Evolutionary conservation across 2,329 filamentous ascomycete species (phyloP).

Genomic region (Aquanectria penicillioides): DNA sequence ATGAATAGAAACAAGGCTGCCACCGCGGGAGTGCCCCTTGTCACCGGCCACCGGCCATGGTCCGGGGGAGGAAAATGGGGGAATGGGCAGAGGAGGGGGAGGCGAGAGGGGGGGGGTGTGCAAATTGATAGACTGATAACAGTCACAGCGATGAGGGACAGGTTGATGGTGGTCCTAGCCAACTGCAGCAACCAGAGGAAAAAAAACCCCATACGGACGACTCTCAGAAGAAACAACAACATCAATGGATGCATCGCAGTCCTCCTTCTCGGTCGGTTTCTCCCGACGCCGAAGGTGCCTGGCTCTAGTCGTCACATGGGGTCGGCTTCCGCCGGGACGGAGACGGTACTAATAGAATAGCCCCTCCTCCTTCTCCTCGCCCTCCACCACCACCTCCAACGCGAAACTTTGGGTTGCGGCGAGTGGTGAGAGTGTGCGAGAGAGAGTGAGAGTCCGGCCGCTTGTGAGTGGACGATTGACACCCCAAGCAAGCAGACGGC

Average conservation of each 20-base stretch:
- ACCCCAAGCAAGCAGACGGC: no score
- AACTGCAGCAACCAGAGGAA: background rate
- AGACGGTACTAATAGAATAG: background rate
- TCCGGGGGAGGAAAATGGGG: constrained; percentile 4
- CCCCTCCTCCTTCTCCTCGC: constrained; percentile 7
- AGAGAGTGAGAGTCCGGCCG: constrained; percentile 3
- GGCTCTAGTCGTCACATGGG: constrained; percentile 8
- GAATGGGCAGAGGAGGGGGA: background rate
- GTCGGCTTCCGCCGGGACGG: constrained; percentile 15
- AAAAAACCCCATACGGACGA: no score
- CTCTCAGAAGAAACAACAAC: background rate
- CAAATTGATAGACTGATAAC: no score
- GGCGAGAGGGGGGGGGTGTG: background rate
- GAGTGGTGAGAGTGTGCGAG: background rate
- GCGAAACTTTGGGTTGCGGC: constrained; percentile 14
- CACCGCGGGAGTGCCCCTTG: constrained; percentile 6
- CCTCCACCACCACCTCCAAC: constrained; percentile 26
- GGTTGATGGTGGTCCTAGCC: background rate
- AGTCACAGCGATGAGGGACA: no score
- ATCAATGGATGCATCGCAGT: background rate
- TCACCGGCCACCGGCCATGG: constrained; percentile 3
- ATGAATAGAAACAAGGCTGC: constrained; percentile 26
- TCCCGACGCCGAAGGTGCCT: constrained; percentile 28
- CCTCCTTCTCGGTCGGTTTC: background rate
- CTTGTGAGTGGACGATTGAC: background rate